phyloP scores from a whole-genome alignment of 805 yeast species.

The Spathaspora gorwiae region DNA sequence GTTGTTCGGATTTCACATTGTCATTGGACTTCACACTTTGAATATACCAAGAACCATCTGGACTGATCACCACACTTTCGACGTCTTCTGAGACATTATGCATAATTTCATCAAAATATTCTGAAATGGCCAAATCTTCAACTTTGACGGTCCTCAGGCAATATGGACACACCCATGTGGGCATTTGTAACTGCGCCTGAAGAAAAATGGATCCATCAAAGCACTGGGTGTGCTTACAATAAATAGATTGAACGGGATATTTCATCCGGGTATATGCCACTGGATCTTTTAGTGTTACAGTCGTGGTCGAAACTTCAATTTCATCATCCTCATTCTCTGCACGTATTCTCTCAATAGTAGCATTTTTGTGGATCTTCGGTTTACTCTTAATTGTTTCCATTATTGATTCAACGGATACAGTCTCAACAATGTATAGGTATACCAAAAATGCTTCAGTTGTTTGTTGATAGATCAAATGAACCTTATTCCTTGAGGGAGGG shows the following conservation, averaged over 20 bases:
- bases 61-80: slow-evolving; percentile 61
- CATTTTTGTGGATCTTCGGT: slow-evolving; percentile 49
- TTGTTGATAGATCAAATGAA: slow-evolving; percentile 57
- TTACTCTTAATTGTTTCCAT: slow-evolving; percentile 21
- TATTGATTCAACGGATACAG: slow-evolving; percentile 17
- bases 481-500: slow-evolving; percentile 30
- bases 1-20: not conserved
- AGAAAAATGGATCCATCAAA: slow-evolving; percentile 77
- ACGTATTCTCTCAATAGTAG: slow-evolving; percentile 47
- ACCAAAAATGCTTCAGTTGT: slow-evolving; percentile 47
- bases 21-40: not conserved
- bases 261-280: slow-evolving; percentile 66
- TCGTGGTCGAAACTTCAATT: slow-evolving; percentile 59
- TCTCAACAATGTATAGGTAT: slow-evolving; percentile 57
- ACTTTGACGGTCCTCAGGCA: slow-evolving; percentile 55
- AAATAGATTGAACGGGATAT: slow-evolving; percentile 64
- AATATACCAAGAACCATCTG: slow-evolving; percentile 70
- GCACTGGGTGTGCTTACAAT: slow-evolving; percentile 81
- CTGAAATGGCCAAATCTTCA: slow-evolving; percentile 66
- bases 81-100: slow-evolving; percentile 47
- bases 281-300: slow-evolving; percentile 73
- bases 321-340: slow-evolving; percentile 50
- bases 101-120: slow-evolving; percentile 64
- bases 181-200: slow-evolving; percentile 69
- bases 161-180: slow-evolving; percentile 87